A percentile compares a stretch with the other conserved stretches of the same genome.
Conservation (phyloP, 805 yeast species). For the Jamesozyma spencerorum region DNA sequence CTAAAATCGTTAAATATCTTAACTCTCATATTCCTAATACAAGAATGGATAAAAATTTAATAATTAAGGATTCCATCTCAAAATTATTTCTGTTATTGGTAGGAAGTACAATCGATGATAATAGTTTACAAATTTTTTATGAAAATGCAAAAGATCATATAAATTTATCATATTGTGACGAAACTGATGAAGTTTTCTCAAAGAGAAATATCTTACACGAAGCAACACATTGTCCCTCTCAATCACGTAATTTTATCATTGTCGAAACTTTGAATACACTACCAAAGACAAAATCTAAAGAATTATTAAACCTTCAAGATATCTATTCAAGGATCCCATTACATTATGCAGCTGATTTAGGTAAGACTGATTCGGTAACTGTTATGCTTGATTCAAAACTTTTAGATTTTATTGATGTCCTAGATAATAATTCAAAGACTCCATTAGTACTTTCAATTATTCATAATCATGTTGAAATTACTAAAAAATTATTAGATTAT, state of each 20-base stretch:
- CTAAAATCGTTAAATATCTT: slow-evolving; percentile 18
- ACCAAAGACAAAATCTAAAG: slow-evolving; percentile 16
- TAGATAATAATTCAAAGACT: slow-evolving; percentile 71
- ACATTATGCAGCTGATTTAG: slow-evolving; percentile 72
- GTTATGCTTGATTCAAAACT: slow-evolving; percentile 31
- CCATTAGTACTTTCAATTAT: slow-evolving; percentile 76
- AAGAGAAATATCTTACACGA: slow-evolving; percentile 74
- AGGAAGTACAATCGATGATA: slow-evolving; percentile 50
- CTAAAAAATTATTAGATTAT: slow-evolving; percentile 37
- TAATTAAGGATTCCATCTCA: slow-evolving; percentile 37
- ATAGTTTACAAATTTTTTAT: slow-evolving; percentile 41
- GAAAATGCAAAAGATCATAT: slow-evolving; percentile 32
- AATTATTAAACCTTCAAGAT: slow-evolving; percentile 41
- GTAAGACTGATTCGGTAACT: slow-evolving; percentile 37
- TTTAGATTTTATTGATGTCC: slow-evolving; percentile 28
- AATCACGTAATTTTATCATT: slow-evolving; percentile 31
- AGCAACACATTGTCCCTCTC: slow-evolving; percentile 31
- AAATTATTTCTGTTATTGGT: slow-evolving; percentile 66
- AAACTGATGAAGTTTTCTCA: slow-evolving; percentile 39
- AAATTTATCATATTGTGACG: slow-evolving; percentile 58
- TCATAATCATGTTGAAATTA: slow-evolving; percentile 49
- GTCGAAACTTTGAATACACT: slow-evolving; percentile 16
- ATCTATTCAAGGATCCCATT: slow-evolving; percentile 71
- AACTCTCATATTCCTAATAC: slow-evolving; percentile 7
- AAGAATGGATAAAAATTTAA: slow-evolving; percentile 13